Percentiles rank a stretch among this genome's conserved stretches.
phyloP scores from a whole-genome alignment of 2,329 filamentous ascomycete species.

The Leptographium radiaticola region DNA sequence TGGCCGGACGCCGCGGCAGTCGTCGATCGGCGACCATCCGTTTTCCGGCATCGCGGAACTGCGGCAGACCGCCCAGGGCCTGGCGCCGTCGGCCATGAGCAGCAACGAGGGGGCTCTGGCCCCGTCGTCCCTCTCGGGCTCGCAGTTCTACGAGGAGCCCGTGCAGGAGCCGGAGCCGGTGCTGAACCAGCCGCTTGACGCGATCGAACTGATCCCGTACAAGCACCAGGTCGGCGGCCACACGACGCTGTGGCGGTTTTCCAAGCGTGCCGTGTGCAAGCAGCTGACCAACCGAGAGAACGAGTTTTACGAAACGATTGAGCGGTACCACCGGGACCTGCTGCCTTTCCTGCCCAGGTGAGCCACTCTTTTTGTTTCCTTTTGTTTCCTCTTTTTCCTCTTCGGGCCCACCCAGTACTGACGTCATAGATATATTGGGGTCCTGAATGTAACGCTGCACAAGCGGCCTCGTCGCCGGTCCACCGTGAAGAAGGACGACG shows the following conservation, averaged over 20 bases:
- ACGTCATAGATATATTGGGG: constrained; percentile 74
- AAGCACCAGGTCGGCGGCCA: constrained; percentile 96
- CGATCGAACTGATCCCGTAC: constrained; percentile 93
- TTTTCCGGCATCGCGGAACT: neutral
- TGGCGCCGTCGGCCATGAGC: constrained; percentile 12
- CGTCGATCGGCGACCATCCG: neutral
- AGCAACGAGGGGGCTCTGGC: neutral
- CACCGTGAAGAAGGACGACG: constrained; percentile 36
- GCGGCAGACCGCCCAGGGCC: too few species aligned
- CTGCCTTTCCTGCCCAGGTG: constrained; percentile 82
- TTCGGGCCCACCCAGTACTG: neutral
- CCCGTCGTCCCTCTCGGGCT: constrained; percentile 24
- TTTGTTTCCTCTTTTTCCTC: constrained; percentile 4
- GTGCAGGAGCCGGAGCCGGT: constrained; percentile 38
- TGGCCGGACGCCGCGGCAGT: neutral
- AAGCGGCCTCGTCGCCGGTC: constrained; percentile 61
- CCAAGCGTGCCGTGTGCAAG: constrained; percentile 89
- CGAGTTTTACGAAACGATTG: constrained; percentile 95
- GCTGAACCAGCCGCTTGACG: constrained; percentile 57
- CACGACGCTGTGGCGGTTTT: constrained; percentile 92
- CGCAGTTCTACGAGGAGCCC: constrained; percentile 32
- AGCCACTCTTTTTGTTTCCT: neutral
- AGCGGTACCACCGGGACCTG: constrained; percentile 79
- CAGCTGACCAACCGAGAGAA: constrained; percentile 97
- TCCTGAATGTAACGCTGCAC: constrained; percentile 89